Conservation (phyloP, 108 stramenopile species). For the Cylindrotheca fusiformis region DNA sequence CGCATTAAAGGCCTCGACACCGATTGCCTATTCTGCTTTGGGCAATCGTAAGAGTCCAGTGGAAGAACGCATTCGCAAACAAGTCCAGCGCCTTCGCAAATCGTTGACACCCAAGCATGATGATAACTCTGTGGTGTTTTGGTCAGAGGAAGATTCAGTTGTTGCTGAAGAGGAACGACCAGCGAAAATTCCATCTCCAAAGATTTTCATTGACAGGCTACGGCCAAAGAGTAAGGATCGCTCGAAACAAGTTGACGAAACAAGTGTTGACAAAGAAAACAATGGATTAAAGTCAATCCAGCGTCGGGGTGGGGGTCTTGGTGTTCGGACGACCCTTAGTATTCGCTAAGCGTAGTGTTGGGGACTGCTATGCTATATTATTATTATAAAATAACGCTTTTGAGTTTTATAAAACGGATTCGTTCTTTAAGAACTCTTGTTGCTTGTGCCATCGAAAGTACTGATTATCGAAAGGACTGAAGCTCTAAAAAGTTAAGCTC, state of each 20-base stretch:
- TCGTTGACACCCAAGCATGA: not conserved
- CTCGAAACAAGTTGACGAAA: not conserved
- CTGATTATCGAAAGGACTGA: too few relatives aligned
- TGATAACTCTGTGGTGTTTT: not conserved
- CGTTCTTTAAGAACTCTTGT: too few relatives aligned
- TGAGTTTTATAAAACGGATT: too few relatives aligned
- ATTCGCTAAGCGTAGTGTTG: not conserved
- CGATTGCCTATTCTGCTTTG: not conserved
- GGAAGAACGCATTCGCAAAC: not conserved
- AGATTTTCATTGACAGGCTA: not conserved
- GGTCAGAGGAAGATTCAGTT: not conserved
- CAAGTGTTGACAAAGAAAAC: not conserved
- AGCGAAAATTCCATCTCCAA: not conserved
- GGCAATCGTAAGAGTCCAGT: not conserved
- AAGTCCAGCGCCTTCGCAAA: not conserved
- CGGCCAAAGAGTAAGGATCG: not conserved
- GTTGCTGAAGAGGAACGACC: not conserved
- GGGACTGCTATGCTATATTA: too few relatives aligned
- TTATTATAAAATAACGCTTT: not conserved
- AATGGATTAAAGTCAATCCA: not conserved
- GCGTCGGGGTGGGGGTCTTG: not conserved
- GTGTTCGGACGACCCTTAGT: not conserved
- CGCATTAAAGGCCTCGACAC: not conserved
- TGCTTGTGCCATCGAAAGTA: too few relatives aligned
- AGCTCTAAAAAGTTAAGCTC: too few relatives aligned